These are phyloP conservation scores for Fraxinus sp. DNA, from an alignment of 305 asterid genomes.

Conservation along the genomic window DNA sequence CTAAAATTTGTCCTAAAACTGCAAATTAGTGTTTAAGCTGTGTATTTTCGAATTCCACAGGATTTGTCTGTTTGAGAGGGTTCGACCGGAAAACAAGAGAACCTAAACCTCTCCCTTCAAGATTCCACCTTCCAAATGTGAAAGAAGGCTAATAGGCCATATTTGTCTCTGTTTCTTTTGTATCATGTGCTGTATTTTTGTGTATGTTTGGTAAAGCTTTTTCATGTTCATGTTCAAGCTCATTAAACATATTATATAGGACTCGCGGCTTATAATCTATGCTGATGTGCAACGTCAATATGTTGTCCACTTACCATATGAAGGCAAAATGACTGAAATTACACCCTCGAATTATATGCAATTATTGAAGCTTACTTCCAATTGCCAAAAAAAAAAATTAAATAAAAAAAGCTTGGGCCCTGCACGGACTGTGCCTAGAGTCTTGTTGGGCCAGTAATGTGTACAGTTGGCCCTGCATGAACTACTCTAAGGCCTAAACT, in stretches of 20 bases:
- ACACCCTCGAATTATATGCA: neutral
- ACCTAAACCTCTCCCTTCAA: slow-evolving; percentile 24
- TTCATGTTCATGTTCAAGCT: neutral
- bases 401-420: neutral
- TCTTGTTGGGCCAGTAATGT: neutral
- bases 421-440: neutral
- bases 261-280: neutral
- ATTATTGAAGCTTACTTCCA: neutral
- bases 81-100: slow-evolving; percentile 33
- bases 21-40: neutral
- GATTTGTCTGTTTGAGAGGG: slow-evolving; percentile 39
- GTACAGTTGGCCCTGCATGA: neutral
- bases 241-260: neutral
- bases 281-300: neutral
- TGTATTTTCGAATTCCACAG: slow-evolving; percentile 16
- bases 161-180: neutral
- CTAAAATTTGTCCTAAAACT: neutral
- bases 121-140: slow-evolving; percentile 27
- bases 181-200: neutral
- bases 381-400: neutral
- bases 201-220: neutral
- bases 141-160: neutral
- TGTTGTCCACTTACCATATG: neutral
- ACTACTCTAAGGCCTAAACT: neutral
- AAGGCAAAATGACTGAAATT: neutral